Conservation (phyloP, 1,284 basidiomycete genomes). For the Cutaneotrichosporon sp. region DNA sequence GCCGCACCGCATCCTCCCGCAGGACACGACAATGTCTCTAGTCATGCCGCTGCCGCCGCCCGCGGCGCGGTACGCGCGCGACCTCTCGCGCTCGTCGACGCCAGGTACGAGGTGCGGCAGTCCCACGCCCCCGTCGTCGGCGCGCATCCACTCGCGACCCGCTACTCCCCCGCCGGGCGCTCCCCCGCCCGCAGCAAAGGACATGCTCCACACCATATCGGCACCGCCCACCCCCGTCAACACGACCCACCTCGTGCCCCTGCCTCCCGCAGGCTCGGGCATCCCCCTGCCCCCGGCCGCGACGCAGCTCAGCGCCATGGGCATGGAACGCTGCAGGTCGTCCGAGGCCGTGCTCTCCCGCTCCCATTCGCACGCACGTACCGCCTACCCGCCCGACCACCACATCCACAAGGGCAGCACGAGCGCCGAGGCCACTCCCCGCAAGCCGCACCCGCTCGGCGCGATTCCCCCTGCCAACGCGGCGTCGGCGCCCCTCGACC, state of each 20-base stretch:
- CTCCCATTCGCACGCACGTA: slow-evolving; percentile 9
- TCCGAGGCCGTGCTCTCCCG: slow-evolving; percentile 32
- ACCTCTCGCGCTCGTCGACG: slow-evolving; percentile 18
- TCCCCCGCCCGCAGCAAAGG: neutral
- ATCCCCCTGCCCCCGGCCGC: slow-evolving; percentile 23
- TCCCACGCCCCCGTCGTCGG: slow-evolving; percentile 16
- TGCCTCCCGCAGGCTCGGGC: slow-evolving; percentile 1
- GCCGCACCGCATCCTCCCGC: too few species aligned
- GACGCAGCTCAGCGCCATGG: slow-evolving; percentile 14
- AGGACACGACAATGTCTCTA: slow-evolving; percentile 11
- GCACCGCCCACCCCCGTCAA: slow-evolving; percentile 43
- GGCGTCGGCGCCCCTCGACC: neutral
- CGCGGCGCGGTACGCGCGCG: slow-evolving; percentile 11
- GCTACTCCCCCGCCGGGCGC: slow-evolving; percentile 15
- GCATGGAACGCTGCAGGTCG: slow-evolving; percentile 42
- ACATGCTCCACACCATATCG: slow-evolving; percentile 30
- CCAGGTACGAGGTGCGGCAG: slow-evolving; percentile 10
- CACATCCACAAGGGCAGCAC: neutral
- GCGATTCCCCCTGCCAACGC: neutral
- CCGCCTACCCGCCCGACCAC: slow-evolving; percentile 1
- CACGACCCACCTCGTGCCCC: slow-evolving; percentile 35
- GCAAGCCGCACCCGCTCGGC: slow-evolving; percentile 15
- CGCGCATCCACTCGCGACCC: slow-evolving; percentile 18
- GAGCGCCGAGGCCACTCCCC: slow-evolving; percentile 15
- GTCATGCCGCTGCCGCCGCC: slow-evolving; percentile 19